A percentile compares a stretch with the other conserved stretches of the same genome.
These are phyloP conservation scores for Penicillium antarcticum DNA, from an alignment of 495 filamentous ascomycete genomes.

Conservation along the genomic window DNA sequence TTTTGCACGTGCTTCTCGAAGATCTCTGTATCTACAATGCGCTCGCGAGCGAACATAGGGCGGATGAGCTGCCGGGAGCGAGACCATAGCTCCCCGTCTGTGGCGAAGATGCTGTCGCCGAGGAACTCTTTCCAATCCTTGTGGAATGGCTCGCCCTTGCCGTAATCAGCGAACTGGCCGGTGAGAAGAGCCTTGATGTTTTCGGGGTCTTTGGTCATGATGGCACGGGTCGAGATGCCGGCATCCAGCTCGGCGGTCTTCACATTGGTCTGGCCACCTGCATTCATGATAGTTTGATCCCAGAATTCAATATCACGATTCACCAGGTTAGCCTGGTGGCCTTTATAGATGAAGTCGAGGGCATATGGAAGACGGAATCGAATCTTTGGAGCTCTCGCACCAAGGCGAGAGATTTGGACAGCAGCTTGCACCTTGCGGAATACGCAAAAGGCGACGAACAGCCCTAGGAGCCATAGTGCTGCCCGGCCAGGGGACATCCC, in stretches of 20 bases:
- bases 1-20: slow-evolving; percentile 75
- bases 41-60: slow-evolving; percentile 80
- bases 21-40: slow-evolving; percentile 73
- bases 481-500: slow-evolving; percentile 25
- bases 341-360: slow-evolving; percentile 56
- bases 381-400: slow-evolving; percentile 32
- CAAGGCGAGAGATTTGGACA: slow-evolving; percentile 32
- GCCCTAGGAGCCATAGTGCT: slow-evolving; percentile 20
- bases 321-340: slow-evolving; percentile 45
- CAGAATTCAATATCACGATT: slow-evolving; percentile 61
- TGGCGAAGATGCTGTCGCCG: slow-evolving; percentile 77
- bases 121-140: slow-evolving; percentile 68
- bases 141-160: slow-evolving; percentile 70
- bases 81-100: slow-evolving; percentile 74
- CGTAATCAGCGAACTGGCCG: slow-evolving; percentile 64
- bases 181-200: slow-evolving; percentile 79
- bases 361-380: slow-evolving; percentile 43
- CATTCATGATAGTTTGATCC: slow-evolving; percentile 42
- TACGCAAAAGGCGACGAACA: slow-evolving; percentile 22
- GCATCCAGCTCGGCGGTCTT: slow-evolving; percentile 61
- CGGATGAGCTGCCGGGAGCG: slow-evolving; percentile 70
- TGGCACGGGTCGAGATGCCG: slow-evolving; percentile 48
- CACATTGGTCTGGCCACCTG: slow-evolving; percentile 28
- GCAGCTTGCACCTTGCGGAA: slow-evolving; percentile 31
- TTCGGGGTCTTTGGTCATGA: slow-evolving; percentile 64